Evolutionary conservation across 78 protist species (phyloP).

Genomic region (Dictyostelium purpureum): DNA sequence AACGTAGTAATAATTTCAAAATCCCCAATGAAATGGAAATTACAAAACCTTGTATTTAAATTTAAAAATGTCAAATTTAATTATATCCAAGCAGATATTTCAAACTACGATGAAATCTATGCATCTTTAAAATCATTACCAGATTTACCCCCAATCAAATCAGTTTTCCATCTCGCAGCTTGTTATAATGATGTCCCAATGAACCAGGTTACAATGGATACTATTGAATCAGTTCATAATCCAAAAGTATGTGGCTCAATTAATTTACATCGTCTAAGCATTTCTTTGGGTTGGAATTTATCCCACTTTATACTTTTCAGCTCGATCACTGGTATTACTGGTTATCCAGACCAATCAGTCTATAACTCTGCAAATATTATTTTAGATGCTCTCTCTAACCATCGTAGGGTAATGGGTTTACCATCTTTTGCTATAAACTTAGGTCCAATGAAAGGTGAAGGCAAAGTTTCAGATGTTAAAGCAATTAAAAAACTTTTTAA

Average conservation of each 20-base stretch:
- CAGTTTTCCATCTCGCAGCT: conserved; percentile 78
- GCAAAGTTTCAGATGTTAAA: conserved; percentile 29
- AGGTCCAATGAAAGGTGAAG: conserved; percentile 76
- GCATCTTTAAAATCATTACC: neutral
- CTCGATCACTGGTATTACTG: conserved; percentile 62
- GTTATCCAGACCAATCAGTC: conserved; percentile 71
- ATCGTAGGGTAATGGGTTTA: conserved; percentile 24
- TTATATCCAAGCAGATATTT: conserved; percentile 2
- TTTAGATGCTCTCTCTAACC: conserved; percentile 72
- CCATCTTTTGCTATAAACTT: conserved; percentile 50
- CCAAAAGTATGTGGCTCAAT: conserved; percentile 83
- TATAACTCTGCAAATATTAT: conserved; percentile 83
- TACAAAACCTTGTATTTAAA: neutral
- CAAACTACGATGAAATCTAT: neutral
- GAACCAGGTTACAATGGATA: neutral
- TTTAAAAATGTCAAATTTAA: neutral
- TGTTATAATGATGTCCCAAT: conserved; percentile 45
- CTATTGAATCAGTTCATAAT: conserved; percentile 5
- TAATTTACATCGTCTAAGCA: conserved; percentile 42
- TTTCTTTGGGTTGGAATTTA: conserved; percentile 14
- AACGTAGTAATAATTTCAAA: conserved; percentile 29
- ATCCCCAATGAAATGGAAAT: conserved; percentile 11
- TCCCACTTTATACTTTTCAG: conserved; percentile 71
- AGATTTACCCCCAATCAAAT: conserved; percentile 36
- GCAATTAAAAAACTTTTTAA: conserved; percentile 25